Base-by-base conservation (phyloP, 192 early-diverging fungal species). In the Jimgerdemannia flammicorona region DNA sequence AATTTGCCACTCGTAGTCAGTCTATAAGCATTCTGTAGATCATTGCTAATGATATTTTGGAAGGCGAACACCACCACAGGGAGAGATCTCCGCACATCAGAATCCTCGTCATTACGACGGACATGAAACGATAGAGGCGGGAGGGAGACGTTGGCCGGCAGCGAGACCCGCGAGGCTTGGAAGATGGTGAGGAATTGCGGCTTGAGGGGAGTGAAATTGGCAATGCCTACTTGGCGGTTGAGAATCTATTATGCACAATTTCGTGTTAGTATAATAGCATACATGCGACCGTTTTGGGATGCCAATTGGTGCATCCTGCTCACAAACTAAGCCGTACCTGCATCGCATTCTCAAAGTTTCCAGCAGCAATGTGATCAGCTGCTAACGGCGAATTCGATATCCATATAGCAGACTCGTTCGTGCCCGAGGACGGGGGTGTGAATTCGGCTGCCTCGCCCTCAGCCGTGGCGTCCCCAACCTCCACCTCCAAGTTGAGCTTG, bases 261-360 rank as follows among this genome's bases (percentile, higher is more conserved):
- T 19, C 10, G 70, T 71, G 54, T 0, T 0, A 19, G 14, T 39
- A 4, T 19, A n/a, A 74, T 67, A 43, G 40, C 6, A 64, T 11
- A 11, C 81, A 42, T 29, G 29, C 29, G 29, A 29, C 29, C 29
- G 29, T 29, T 29, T 29, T 29, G 29, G 29, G 29, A 29, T 29
- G 29, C 29, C 29, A 29, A 29, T 29, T 29, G 29, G 29, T 29
- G 29, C 29, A 29, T 82, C 0, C 64, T 49, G 39, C 63, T 9
- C 18, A 29, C 41, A 0, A 14, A 41, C 3, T 70, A 42, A 78
- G 17, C 19, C 6, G 4, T 69, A 93, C 92, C 88, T 93, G 89
- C 95, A 99, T 98, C 3, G 97, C 98, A 42, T 89, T 91, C 75
- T 97, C 97, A 80, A 97, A 98, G 39, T 93, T 91, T 64, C 98